phyloP scores from a whole-genome alignment of 2,329 filamentous ascomycete species.

The Colletotrichum phormii region DNA sequence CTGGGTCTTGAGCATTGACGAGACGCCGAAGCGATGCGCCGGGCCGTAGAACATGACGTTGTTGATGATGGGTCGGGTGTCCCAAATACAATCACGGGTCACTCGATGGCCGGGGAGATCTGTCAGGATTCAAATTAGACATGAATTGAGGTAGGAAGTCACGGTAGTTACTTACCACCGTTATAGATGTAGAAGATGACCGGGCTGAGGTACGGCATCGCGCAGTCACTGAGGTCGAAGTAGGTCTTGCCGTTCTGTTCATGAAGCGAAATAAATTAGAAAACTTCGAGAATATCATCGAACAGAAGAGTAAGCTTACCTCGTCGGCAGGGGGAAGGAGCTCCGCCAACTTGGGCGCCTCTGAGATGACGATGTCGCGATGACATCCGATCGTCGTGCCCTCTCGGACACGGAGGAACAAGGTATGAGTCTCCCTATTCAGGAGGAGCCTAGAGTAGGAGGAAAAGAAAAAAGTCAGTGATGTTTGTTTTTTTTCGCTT shows the following conservation, averaged over 20 bases:
- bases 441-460: not conserved
- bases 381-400: slow-evolving; percentile 37
- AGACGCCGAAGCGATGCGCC: slow-evolving; percentile 45
- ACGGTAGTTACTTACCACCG: not conserved
- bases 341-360: slow-evolving; percentile 50
- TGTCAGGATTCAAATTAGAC: not conserved
- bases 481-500: not conserved
- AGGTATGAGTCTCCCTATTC: not conserved
- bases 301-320: slow-evolving; percentile 37
- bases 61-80: slow-evolving; percentile 45
- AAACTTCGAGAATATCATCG: not conserved
- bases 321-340: slow-evolving; percentile 44
- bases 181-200: not conserved
- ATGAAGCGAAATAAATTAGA: not conserved
- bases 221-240: not conserved
- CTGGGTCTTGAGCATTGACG: slow-evolving; percentile 37
- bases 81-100: slow-evolving; percentile 40
- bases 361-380: slow-evolving; percentile 47
- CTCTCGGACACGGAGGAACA: slow-evolving; percentile 17
- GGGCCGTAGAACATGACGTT: slow-evolving; percentile 48
- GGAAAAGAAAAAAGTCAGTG: not conserved
- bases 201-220: not conserved
- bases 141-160: not conserved
- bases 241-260: slow-evolving; percentile 44
- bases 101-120: not conserved